phyloP scores from a whole-genome alignment of 495 filamentous ascomycete species.

The Penicillium diatomitis region DNA sequence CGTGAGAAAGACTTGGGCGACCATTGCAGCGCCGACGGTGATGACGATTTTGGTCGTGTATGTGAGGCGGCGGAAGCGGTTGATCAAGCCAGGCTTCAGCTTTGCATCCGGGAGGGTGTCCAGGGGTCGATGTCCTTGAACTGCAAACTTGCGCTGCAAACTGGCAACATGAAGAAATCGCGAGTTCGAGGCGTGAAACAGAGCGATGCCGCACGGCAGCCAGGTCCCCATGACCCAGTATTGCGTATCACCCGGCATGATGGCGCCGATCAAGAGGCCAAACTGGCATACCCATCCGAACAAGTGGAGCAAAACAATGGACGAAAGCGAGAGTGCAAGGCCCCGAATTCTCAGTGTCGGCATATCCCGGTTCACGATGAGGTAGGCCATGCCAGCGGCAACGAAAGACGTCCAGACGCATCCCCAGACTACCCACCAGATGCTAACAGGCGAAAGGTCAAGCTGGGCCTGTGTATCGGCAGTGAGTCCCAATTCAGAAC shows the following conservation, averaged over 20 bases:
- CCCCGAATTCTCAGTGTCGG: slow-evolving; percentile 57
- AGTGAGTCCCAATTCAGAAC: slow-evolving; percentile 26
- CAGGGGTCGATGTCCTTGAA: slow-evolving; percentile 3
- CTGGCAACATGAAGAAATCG: slow-evolving; percentile 57
- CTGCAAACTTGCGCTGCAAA: slow-evolving; percentile 25
- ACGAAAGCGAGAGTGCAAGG: slow-evolving; percentile 47
- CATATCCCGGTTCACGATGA: slow-evolving; percentile 44
- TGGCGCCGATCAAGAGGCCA: slow-evolving; percentile 49
- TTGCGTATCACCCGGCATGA: slow-evolving; percentile 48
- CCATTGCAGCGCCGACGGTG: slow-evolving; percentile 19
- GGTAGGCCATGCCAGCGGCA: slow-evolving; percentile 40
- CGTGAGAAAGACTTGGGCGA: background rate
- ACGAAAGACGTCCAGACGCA: slow-evolving; percentile 48
- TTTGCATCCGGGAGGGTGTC: slow-evolving; percentile 1
- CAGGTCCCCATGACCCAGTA: slow-evolving; percentile 71
- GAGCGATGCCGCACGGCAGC: slow-evolving; percentile 58
- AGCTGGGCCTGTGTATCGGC: slow-evolving; percentile 20
- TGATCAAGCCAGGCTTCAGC: slow-evolving; percentile 11
- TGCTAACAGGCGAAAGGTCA: slow-evolving; percentile 17
- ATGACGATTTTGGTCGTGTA: slow-evolving; percentile 21
- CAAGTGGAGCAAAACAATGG: slow-evolving; percentile 52
- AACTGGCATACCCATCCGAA: slow-evolving; percentile 54
- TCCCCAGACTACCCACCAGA: slow-evolving; percentile 28
- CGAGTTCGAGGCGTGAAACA: slow-evolving; percentile 62
- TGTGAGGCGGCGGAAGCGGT: slow-evolving; percentile 19